Evolutionary conservation across 257 asterid species (phyloP).

Genomic region (Solanum clarkiae): DNA sequence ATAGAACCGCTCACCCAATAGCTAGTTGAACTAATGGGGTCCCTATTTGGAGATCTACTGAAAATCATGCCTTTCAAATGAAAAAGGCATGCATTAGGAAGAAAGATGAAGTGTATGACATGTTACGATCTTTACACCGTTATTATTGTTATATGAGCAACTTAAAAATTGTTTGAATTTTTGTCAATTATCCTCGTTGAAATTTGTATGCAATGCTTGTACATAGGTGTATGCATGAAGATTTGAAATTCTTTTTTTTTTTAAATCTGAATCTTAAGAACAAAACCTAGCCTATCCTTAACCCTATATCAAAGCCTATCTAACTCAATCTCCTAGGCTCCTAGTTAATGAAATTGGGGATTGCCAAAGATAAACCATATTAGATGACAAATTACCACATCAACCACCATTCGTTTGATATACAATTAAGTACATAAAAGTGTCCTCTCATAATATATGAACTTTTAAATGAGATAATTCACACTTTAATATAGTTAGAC

Average conservation of each 20-base stretch:
- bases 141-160: neutral
- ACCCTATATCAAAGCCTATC: neutral
- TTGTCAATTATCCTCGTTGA: neutral
- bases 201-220: neutral
- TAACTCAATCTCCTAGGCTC: neutral
- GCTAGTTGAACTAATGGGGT: neutral
- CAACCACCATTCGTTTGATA: neutral
- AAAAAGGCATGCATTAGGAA: rapidly evolving
- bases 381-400: neutral
- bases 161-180: neutral
- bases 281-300: neutral
- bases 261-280: neutral
- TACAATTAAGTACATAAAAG: neutral
- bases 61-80: neutral
- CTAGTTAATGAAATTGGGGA: neutral
- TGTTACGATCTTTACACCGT: neutral
- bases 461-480: neutral
- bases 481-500: neutral
- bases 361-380: neutral
- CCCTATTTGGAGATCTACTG: rapidly evolving
- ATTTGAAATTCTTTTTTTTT: neutral
- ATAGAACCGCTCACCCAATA: neutral
- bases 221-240: neutral
- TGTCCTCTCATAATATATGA: neutral
- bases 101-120: neutral